Evolutionary conservation across 306 rosid genomes (phyloP).

Genomic region (Notholithocarpus densiflorus): DNA sequence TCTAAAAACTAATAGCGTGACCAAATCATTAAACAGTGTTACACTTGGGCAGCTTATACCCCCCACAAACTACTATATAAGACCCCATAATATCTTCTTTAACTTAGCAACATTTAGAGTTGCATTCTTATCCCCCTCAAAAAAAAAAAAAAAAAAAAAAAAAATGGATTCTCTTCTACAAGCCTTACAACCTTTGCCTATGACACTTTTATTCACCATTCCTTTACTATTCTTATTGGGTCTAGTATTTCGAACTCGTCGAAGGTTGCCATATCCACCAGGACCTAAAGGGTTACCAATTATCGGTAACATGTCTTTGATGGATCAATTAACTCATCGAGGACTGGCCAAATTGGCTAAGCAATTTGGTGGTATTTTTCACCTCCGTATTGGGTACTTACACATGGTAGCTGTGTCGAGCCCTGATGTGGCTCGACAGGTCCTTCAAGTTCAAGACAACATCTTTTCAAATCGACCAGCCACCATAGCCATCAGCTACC

Average conservation of each 20-base stretch:
- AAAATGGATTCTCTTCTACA: slow-evolving; percentile 32
- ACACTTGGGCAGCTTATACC: too few relatives aligned
- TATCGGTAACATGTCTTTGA: slow-evolving; percentile 73
- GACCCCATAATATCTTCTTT: neutral
- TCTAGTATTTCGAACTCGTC: slow-evolving; percentile 13
- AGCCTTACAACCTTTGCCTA: slow-evolving; percentile 30
- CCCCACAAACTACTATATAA: slow-evolving; percentile 19
- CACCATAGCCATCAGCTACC: slow-evolving; percentile 75
- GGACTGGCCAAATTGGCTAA: slow-evolving; percentile 64
- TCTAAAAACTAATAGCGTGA: neutral
- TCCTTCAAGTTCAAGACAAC: slow-evolving; percentile 72
- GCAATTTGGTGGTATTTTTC: slow-evolving; percentile 68
- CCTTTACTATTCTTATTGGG: slow-evolving; percentile 35
- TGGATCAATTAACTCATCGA: slow-evolving; percentile 78
- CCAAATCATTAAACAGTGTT: neutral
- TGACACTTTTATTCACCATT: slow-evolving; percentile 13
- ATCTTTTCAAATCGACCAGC: slow-evolving; percentile 83
- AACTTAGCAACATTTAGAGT: slow-evolving; percentile 41
- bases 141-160: neutral
- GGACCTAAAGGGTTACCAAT: slow-evolving; percentile 81
- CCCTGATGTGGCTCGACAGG: slow-evolving; percentile 65
- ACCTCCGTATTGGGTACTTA: slow-evolving; percentile 70
- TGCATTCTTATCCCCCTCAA: slow-evolving; percentile 12
- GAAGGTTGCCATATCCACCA: slow-evolving; percentile 56
- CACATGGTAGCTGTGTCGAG: slow-evolving; percentile 69